These are phyloP conservation scores for Turritis glabra DNA, from an alignment of 345 rosid genomes.

Conservation along the genomic window DNA sequence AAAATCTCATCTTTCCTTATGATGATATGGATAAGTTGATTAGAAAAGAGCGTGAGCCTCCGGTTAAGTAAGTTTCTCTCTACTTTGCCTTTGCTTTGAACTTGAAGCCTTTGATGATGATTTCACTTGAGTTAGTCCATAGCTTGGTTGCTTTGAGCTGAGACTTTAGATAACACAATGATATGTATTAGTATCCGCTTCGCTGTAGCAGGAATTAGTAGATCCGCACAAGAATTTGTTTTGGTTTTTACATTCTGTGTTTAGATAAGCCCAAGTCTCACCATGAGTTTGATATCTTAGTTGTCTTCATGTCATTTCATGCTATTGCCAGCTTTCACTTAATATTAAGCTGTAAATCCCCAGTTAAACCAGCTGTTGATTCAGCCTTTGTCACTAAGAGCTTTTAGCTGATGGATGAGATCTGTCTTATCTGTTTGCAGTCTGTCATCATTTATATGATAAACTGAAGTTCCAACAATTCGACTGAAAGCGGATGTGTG, in stretches of 20 bases:
- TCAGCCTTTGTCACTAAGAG: neutral
- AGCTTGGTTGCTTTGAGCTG: conserved; percentile 5
- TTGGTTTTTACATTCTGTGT: neutral
- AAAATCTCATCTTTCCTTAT: conserved; percentile 84
- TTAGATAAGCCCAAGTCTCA: conserved; percentile 3
- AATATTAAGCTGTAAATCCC: neutral
- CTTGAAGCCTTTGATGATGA: neutral
- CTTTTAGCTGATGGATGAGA: neutral
- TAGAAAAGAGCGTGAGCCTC: conserved; percentile 79
- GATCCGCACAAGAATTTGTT: neutral
- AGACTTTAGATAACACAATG: neutral
- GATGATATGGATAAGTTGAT: conserved; percentile 82
- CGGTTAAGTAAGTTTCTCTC: conserved; percentile 71
- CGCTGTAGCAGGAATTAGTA: neutral
- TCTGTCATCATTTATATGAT: neutral
- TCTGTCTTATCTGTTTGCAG: neutral
- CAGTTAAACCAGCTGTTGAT: neutral
- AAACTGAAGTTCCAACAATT: neutral
- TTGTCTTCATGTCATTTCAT: neutral
- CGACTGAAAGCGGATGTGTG: neutral
- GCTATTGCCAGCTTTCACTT: neutral
- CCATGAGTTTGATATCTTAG: neutral
- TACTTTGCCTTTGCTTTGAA: neutral
- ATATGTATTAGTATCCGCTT: neutral
- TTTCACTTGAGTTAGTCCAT: neutral